Percentiles rank a stretch among this genome's conserved stretches.
Conservation (phyloP, 2,329 filamentous ascomycete genomes). For the Colletotrichum trifolii region DNA sequence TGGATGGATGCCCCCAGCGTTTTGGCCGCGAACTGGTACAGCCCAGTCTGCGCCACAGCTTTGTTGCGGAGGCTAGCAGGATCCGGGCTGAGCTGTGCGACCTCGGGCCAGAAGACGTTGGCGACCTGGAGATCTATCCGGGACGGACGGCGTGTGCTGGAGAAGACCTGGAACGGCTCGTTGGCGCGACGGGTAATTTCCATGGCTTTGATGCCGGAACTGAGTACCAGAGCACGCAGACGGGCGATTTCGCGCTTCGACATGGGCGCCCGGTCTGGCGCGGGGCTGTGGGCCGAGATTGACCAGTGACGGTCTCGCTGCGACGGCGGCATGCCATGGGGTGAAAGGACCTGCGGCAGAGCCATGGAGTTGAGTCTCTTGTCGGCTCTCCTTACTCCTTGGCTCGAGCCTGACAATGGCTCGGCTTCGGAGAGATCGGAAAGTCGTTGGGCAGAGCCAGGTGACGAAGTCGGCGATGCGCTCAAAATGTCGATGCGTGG, state of each 20-base stretch:
- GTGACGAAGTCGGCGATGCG: conserved; percentile 52
- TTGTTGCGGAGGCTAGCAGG: conserved; percentile 46
- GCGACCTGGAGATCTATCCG: conserved; percentile 43
- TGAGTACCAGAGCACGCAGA: conserved; percentile 80
- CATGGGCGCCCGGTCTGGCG: conserved; percentile 54
- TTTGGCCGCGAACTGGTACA: conserved; percentile 65
- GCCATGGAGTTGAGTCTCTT: conserved; percentile 49
- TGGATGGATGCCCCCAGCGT: conserved; percentile 60
- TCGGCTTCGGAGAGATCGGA: conserved; percentile 54
- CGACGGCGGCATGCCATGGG: conserved; percentile 38
- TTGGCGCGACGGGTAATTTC: conserved; percentile 78
- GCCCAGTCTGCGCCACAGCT: conserved; percentile 53
- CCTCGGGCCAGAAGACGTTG: conserved; percentile 54
- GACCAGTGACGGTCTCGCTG: conserved; percentile 59
- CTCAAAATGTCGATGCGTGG: conserved; percentile 60
- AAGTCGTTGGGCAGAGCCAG: conserved; percentile 43
- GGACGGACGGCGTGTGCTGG: conserved; percentile 9
- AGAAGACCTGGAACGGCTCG: conserved; percentile 47
- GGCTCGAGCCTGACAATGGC: conserved; percentile 44
- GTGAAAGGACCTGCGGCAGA: conserved; percentile 39
- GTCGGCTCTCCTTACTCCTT: conserved; percentile 47
- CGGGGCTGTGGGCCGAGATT: conserved; percentile 56
- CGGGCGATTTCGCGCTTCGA: conserved; percentile 82
- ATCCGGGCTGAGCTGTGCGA: conserved; percentile 54
- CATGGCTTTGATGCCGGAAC: conserved; percentile 89